Conservation (phyloP, 768 basidiomycete genomes). For the Lactarius psammicola region DNA sequence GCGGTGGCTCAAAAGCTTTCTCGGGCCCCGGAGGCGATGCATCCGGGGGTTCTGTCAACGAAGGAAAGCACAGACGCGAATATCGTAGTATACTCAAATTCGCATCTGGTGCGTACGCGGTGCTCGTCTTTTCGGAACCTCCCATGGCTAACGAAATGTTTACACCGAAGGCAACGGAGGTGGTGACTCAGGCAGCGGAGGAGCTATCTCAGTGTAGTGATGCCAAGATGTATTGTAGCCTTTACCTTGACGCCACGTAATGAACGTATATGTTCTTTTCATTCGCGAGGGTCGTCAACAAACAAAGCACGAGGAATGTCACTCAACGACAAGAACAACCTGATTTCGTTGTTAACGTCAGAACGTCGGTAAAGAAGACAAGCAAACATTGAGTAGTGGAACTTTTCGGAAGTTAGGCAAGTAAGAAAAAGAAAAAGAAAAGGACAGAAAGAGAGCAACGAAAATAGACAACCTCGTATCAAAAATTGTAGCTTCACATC, state of each 20-base stretch:
- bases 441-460: slow-evolving; percentile 12
- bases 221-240: background rate
- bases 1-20: slow-evolving; percentile 31
- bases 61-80: background rate
- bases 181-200: slow-evolving; percentile 20
- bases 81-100: slow-evolving; percentile 31
- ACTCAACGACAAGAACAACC: slow-evolving; percentile 10
- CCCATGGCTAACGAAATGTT: background rate
- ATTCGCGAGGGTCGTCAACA: background rate
- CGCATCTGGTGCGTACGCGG: slow-evolving; percentile 33
- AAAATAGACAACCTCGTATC: slow-evolving; percentile 20
- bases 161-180: slow-evolving; percentile 18
- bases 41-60: slow-evolving; percentile 32
- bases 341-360: slow-evolving; percentile 22
- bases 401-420: slow-evolving; percentile 25
- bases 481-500: slow-evolving; percentile 10
- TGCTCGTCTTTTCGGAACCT: background rate
- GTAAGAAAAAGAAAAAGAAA: slow-evolving; percentile 41
- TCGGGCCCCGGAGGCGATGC: slow-evolving; percentile 35
- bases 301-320: background rate
- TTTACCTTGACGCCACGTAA: background rate
- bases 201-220: slow-evolving; percentile 9
- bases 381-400: slow-evolving; percentile 10
- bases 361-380: slow-evolving; percentile 6
- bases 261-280: background rate